Percentiles rank a stretch among this genome's conserved stretches.
These are phyloP conservation scores for Cystoisospora suis DNA, from an alignment of 169 alveolate species.

Conservation along the genomic window DNA sequence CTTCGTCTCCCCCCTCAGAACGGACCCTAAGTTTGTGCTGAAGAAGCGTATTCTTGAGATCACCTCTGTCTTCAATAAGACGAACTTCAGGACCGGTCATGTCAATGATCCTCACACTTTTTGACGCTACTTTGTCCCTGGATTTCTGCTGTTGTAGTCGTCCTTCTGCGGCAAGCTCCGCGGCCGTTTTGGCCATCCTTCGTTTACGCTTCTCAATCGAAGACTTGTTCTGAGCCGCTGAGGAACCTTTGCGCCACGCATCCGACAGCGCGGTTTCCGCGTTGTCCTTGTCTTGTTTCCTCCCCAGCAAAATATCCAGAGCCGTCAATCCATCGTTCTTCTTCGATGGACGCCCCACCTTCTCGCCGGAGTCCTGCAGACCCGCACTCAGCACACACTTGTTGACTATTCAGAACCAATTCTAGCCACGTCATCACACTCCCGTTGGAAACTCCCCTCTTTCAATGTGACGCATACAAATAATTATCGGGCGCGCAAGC, in stretches of 20 bases:
- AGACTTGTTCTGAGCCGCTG: neutral
- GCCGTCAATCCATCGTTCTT: neutral
- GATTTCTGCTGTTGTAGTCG: conserved; percentile 34
- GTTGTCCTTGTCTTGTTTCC: neutral
- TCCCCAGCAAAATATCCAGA: conserved; percentile 23
- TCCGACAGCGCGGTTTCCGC: neutral
- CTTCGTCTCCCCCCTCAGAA: neutral
- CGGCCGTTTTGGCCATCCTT: conserved; percentile 46
- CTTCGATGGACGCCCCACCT: neutral
- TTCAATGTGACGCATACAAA: too few species aligned
- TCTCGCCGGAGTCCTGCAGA: conserved; percentile 43
- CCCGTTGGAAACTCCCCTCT: too few species aligned
- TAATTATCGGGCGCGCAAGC: too few species aligned
- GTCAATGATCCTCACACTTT: conserved; percentile 53
- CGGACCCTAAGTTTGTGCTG: conserved; percentile 28
- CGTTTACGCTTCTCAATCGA: neutral
- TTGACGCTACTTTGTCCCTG: conserved; percentile 1
- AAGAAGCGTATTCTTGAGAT: conserved; percentile 1
- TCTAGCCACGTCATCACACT: too few species aligned
- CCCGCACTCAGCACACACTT: neutral
- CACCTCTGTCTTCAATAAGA: conserved; percentile 8
- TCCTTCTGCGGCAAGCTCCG: conserved; percentile 59
- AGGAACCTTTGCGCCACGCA: conserved; percentile 19
- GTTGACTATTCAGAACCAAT: too few species aligned
- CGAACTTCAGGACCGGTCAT: conserved; percentile 65